Base-by-base conservation (phyloP, 805 yeast species). In the Kluyveromyces nonfermentans region DNA sequence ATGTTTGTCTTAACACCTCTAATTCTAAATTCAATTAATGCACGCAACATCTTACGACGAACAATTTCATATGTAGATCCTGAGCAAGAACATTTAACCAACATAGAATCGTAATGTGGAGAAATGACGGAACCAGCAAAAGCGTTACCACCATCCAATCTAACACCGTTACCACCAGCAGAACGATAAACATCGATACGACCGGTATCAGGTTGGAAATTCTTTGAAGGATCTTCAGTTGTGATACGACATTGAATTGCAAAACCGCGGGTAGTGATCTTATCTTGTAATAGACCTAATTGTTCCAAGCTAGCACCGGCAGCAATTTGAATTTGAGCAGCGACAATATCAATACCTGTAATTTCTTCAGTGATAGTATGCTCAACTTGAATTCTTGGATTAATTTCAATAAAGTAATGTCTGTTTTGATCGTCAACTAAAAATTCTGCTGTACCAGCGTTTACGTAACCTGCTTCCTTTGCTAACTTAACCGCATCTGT, bases 241-340 rank as follows among this genome's bases (percentile, higher is more conserved):
- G 97, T 90, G 71, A 93, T 93, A 74, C 98, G 88, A 73, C 98
- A 90, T 73, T 93, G 98, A 56, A 93, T 93, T 33, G 98, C 97
- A 62, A 89, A 90, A 17, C 99, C 99, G 62, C 97, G 79, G 40
- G 95, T 82, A 46, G 96, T 85, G 69, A 93, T 87, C 62, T 84
- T 83, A 67, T 90, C 96, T 71, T 93, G 98, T 54, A 89, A 72
- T 50, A 93, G 74, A 16, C 97, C 97, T 56, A 93, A 74, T 63
- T 93, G 95, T 55, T 78, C 82, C 56, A 93, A 74, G 2, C 95
- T 77, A 25, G 98, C 98, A 59, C 98, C 98, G 2, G 97, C 97
- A 38, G 97, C 97, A 59, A 90, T 87, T 73, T 90, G 98, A 60
- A 90, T 89, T 73, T 90, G 98, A 15, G 97, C 97, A 49, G 97